Evolutionary conservation across 495 filamentous ascomycete genomes (phyloP), one percentile per base, ranked within the genome.

Genomic region (Aspergillus steynii): DNA sequence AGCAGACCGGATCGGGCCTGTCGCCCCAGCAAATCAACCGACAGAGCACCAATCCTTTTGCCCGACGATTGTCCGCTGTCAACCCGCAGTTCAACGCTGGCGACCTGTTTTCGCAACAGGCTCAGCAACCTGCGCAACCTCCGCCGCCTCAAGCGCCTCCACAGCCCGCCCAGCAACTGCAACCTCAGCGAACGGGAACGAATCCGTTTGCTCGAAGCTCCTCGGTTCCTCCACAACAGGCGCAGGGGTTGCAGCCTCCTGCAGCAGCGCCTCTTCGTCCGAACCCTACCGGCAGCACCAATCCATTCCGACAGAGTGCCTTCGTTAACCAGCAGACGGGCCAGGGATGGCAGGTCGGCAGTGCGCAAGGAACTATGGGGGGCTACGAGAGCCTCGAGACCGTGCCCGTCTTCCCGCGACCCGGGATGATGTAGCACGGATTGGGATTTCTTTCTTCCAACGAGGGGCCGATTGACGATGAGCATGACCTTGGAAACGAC

Each of bases 321-420:
- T 96, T 96, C 65, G 87, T 95, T 37, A 93, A 96, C 65, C 90
- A 94, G 67, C 83, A 87, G 42, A 96, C 91, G 2, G 93, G 93
- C 0, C 82, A 88, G 71, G 89, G 90, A 14, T 97, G 95, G 91
- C 93, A 96, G 65, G 82, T 82, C 46, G 85, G 86, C 56, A 71
- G 71, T 8, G 75, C 76, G 46, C 85, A 90, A 72, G 86, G 90
- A 4, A 95, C 93, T 10, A 90, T 97, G 67, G 93, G 94, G 48
- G 95, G 94, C 1, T 75, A 94, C 58, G 79, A 96, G 73, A 85
- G 90, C 58, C 56, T 96, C 57, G 85, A 88, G 20, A 94, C 93
- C 3, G 80, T 93, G 42, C 90, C 90, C 0, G 82, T 98, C 7
- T 99, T 99, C 68, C 95, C 95, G 2, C 79, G 95, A 63, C 91